These are phyloP conservation scores for Neospermospora avenae DNA, from an alignment of 2,329 filamentous ascomycete genomes.

Conservation along the genomic window DNA sequence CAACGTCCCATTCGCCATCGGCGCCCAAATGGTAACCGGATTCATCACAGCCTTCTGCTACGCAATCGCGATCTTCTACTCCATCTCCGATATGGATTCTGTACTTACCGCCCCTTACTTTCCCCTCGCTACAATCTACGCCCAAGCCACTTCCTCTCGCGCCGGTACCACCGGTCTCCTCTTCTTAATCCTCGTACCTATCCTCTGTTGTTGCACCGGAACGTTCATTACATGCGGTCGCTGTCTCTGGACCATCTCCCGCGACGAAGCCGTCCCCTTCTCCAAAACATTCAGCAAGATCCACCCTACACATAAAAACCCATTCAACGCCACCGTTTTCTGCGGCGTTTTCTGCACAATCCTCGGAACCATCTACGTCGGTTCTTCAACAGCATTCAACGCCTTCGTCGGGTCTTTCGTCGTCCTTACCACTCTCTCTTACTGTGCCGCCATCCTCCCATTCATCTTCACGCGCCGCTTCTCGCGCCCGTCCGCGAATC, in stretches of 20 bases:
- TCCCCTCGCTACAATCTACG: slow-evolving; percentile 65
- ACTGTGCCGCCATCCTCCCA: slow-evolving; percentile 60
- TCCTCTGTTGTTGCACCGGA: slow-evolving; percentile 50
- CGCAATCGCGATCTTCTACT: slow-evolving; percentile 54
- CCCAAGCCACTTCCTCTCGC: slow-evolving; percentile 51
- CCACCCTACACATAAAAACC: slow-evolving; percentile 44
- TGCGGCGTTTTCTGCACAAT: slow-evolving; percentile 50
- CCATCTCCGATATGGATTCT: slow-evolving; percentile 51
- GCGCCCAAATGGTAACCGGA: slow-evolving; percentile 47
- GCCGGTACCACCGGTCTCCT: slow-evolving; percentile 51
- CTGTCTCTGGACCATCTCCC: slow-evolving; percentile 59
- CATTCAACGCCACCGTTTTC: slow-evolving; percentile 53
- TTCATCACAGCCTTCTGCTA: slow-evolving; percentile 53
- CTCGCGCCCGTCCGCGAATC: not conserved
- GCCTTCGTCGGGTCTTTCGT: slow-evolving; percentile 62
- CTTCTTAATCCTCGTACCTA: slow-evolving; percentile 51
- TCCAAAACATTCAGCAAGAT: slow-evolving; percentile 46
- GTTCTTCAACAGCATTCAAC: slow-evolving; percentile 63
- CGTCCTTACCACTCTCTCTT: slow-evolving; percentile 53
- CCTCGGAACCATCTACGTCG: slow-evolving; percentile 63
- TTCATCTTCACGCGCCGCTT: slow-evolving; percentile 46
- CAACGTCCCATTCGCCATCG: slow-evolving; percentile 53
- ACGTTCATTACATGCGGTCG: slow-evolving; percentile 59
- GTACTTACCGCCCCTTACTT: slow-evolving; percentile 51
- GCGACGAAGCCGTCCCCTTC: slow-evolving; percentile 56